These are phyloP conservation scores for Nothophytophthora sp. DNA, from an alignment of 352 stramenopile species.

Conservation along the genomic window DNA sequence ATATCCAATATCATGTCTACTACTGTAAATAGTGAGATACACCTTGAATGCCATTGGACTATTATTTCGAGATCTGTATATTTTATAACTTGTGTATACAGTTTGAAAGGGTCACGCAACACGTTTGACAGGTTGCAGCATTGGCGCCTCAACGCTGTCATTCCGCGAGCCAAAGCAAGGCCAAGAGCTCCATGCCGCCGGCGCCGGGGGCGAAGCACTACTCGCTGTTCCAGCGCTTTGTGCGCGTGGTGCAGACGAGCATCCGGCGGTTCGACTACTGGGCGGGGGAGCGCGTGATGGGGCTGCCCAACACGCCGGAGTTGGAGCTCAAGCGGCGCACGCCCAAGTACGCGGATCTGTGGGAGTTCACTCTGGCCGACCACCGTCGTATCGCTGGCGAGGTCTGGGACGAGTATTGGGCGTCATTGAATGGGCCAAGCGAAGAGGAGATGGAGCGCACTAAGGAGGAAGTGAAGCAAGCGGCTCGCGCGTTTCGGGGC, in stretches of 20 bases:
- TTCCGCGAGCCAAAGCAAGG: too few species aligned
- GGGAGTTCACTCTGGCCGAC: conserved; percentile 75
- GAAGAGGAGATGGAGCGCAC: conserved; percentile 64
- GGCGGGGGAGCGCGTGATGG: conserved; percentile 57
- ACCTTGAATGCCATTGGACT: too few species aligned
- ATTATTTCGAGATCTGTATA: too few species aligned
- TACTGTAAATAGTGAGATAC: too few species aligned
- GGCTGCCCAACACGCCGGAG: conserved; percentile 74
- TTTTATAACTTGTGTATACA: too few species aligned
- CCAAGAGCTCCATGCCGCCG: too few species aligned
- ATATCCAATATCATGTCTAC: too few species aligned
- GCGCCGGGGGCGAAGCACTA: conserved; percentile 47
- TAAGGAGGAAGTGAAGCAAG: conserved; percentile 64
- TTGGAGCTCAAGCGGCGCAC: conserved; percentile 38
- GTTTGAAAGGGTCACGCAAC: too few species aligned
- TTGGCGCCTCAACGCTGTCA: too few species aligned
- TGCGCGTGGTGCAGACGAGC: conserved; percentile 73
- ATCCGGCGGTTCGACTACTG: conserved; percentile 51
- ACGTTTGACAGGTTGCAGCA: too few species aligned
- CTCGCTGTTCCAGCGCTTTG: conserved; percentile 75
- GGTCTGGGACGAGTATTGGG: conserved; percentile 77
- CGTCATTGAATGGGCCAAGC: conserved; percentile 50
- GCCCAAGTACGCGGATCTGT: conserved; percentile 72
- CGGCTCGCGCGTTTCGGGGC: conserved; percentile 42
- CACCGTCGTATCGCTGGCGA: conserved; percentile 59